A percentile compares a stretch with the other conserved stretches of the same genome.
These are phyloP conservation scores for Eutreptiella sp. DNA, from an alignment of 208 protist genomes.

Conservation along the genomic window DNA sequence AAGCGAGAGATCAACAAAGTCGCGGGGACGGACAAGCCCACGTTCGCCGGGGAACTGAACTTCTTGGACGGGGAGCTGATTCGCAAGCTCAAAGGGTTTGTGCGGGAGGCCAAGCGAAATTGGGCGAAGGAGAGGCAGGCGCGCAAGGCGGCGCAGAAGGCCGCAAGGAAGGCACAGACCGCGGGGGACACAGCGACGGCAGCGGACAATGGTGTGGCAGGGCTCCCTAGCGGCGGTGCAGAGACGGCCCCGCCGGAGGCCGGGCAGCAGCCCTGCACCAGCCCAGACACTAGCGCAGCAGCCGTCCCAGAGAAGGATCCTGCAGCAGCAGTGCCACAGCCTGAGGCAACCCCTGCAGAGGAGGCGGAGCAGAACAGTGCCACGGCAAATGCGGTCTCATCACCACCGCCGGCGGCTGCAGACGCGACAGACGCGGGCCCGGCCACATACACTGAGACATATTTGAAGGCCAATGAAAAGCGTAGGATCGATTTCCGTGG, in stretches of 20 bases:
- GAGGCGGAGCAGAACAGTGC: slow-evolving; percentile 10
- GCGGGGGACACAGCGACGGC: too few species aligned
- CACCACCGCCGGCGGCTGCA: neutral
- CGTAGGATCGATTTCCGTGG: slow-evolving; percentile 58
- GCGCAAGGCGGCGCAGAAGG: too few species aligned
- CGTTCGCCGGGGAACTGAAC: slow-evolving; percentile 59
- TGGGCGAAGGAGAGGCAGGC: too few species aligned
- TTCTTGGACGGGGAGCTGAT: slow-evolving; percentile 57
- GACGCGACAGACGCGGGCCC: neutral
- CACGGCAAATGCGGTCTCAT: slow-evolving; percentile 12
- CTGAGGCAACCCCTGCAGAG: neutral
- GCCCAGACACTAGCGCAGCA: neutral
- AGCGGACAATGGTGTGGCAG: slow-evolving; percentile 16
- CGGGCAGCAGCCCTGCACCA: neutral
- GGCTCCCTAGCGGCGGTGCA: neutral
- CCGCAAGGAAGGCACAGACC: too few species aligned
- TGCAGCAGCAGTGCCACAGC: neutral
- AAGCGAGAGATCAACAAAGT: slow-evolving; percentile 47
- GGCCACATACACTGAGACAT: neutral
- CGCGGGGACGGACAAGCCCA: slow-evolving; percentile 50
- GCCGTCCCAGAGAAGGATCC: neutral
- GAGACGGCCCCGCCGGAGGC: neutral
- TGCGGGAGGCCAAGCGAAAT: slow-evolving; percentile 29
- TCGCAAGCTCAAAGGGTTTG: slow-evolving; percentile 48
- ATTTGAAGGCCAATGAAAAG: neutral